Evolutionary conservation across 345 rosid species (phyloP), one percentile per base, ranked within the genome.

Genomic region (Camelina sativa): DNA sequence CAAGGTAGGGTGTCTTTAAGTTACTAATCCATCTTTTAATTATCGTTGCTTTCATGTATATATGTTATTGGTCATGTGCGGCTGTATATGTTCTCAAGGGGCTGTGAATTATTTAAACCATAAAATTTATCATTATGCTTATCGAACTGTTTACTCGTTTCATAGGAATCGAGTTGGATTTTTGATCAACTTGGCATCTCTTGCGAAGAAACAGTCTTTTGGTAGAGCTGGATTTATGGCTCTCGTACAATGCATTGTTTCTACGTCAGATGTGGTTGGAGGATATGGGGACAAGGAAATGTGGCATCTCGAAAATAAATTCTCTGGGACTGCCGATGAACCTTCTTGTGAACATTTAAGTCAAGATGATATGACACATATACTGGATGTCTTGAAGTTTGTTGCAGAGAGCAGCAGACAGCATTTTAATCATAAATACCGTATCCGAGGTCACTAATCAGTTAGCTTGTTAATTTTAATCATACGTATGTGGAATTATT

Each of bases 191-290:
- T 74, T 93, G 79, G 96, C 91, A 74, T 87, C 91, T 58, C 77
- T 80, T 62, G 87, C 89, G 56, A 93, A 86, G 84, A 86, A 76
- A 61, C 88, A 78, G 65, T 82, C 97, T 58, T 89, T 91, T 82
- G 83, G 96, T 74, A 86, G 98, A 85, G 91, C 91, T 70, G 98
- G 98, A 78, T 84, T 93, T 59, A 88, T 91, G 96, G 85, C 84
- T 77, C 84, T 93, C 57, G 90, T 82, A 46, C 92, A 85, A 78
- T 91, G 97, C 75, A 85, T 91, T 80, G 88, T 88, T 55, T 85
- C 97, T 47, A 84, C 83, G 41, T 87, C 92, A 72, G 11, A 66
- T 76, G 82, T 84, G 52, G 80, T 83, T 62, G 80, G 76, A 65
- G 74, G 63, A 37, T 58, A 66, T 38, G 46, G 52, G 43, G 50